Evolutionary conservation across 352 stramenopile species (phyloP), one percentile per base, ranked within the genome.

Genomic region (Phytopythium litorale): DNA sequence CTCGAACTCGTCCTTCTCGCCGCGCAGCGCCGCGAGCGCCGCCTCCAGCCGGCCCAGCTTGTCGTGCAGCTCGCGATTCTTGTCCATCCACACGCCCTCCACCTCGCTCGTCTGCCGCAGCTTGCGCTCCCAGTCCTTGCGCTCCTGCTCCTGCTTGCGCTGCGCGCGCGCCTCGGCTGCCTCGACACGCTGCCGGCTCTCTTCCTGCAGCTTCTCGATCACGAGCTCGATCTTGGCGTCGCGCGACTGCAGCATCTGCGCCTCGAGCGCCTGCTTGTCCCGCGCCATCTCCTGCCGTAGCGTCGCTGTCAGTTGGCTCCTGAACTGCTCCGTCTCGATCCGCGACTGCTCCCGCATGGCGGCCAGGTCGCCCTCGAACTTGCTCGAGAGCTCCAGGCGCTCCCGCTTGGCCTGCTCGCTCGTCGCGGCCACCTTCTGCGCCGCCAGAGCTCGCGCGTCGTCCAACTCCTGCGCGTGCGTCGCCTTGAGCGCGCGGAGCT

Each of bases 31-130:
- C n/a, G 90, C 76, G 40, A 78, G 66, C 28, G 60, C 50, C 15
- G 73, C 63, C 48, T 90, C 78, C 45, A 90, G 59, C 28, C 76
- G 79, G 56, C 66, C 68, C 38, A 86, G 60, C 51, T 89, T 88
- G 42, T 89, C 84, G 61, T 88, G 81, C 40, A 93, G 64, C 62
- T 90, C 81, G 19, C 80, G 76, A 62, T 88, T 91, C 72, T 93
- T 91, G 42, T 91, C 84, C 81, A 93, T 91, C 84, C 84, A 93
- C n/a, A 89, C 81, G 35, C 67, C 68, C 25, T 92, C 82, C n/a
- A 91, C 82, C 61, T 94, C 81, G 62, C 71, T 83, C 19, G 81
- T 87, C 61, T 90, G 81, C 65, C 87, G 85, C 60, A 89, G 73
- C 59, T 91, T 88, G 54, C 81, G 78, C 63, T 90, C 79, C 62